Percentiles rank a stretch among this genome's conserved stretches.
phyloP scores from a whole-genome alignment of 163 green algal species.

The Prototheca wickerhamii region DNA sequence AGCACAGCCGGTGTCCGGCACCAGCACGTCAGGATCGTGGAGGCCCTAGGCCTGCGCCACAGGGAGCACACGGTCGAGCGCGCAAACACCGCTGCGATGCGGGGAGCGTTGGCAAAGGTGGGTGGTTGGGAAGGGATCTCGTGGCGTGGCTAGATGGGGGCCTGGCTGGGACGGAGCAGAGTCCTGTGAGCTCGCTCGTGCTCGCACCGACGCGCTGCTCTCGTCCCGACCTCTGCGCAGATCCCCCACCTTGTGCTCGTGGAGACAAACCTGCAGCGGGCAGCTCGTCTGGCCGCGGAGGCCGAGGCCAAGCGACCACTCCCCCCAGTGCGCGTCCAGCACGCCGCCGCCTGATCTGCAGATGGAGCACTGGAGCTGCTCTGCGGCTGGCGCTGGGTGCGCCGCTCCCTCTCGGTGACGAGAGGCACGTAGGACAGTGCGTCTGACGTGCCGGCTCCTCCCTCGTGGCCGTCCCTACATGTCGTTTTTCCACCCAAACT shows the following conservation, averaged over 20 bases:
- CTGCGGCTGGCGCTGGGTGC: not conserved
- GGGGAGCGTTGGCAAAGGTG: constrained; percentile 45
- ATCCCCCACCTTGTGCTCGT: constrained; percentile 42
- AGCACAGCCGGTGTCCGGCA: constrained; percentile 42
- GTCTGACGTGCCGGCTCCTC: too few species aligned
- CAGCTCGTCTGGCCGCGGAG: constrained; percentile 23
- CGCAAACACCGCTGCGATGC: constrained; percentile 26
- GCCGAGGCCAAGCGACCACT: constrained; percentile 14
- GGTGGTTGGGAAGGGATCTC: not conserved
- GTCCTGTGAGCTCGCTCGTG: not conserved
- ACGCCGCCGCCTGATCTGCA: constrained; percentile 14
- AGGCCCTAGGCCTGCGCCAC: constrained; percentile 29
- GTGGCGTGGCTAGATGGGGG: not conserved
- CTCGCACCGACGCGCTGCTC: not conserved
- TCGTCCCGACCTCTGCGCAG: constrained; percentile 11
- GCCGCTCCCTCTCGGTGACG: too few species aligned
- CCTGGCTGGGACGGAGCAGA: not conserved
- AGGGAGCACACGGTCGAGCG: constrained; percentile 38
- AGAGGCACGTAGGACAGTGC: too few species aligned
- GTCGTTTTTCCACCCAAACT: too few species aligned
- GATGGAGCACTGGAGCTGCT: not conserved
- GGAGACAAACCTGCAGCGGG: constrained; percentile 32
- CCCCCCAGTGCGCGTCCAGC: constrained; percentile 21
- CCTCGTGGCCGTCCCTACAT: too few species aligned
- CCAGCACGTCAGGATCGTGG: constrained; percentile 30